A percentile compares a stretch with the other conserved stretches of the same genome.
Conservation (phyloP, 2,329 filamentous ascomycete genomes). For the Chaetomium sp. region DNA sequence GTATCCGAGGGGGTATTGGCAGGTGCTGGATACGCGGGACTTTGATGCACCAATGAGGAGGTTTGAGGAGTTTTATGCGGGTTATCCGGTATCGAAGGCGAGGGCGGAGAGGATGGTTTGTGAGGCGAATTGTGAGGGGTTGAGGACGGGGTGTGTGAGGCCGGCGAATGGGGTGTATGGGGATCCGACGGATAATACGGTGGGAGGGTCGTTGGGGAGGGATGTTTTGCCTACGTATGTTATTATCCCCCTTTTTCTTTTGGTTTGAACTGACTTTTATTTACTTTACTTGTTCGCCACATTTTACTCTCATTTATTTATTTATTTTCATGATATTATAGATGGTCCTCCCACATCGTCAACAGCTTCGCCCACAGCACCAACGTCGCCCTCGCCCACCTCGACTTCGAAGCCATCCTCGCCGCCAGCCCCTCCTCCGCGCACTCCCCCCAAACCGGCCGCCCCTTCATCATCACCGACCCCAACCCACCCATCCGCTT, state of each 20-base stretch:
- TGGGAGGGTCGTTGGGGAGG: slow-evolving; percentile 36
- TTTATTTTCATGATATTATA: slow-evolving; percentile 12
- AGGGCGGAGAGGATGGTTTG: slow-evolving; percentile 41
- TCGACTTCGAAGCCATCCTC: slow-evolving; percentile 37
- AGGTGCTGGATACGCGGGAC: slow-evolving; percentile 40
- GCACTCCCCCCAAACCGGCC: slow-evolving; percentile 29
- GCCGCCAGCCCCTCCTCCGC: slow-evolving; percentile 20
- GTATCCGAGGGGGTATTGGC: slow-evolving; percentile 35
- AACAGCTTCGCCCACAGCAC: slow-evolving; percentile 37
- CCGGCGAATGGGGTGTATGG: slow-evolving; percentile 49
- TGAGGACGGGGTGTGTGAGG: slow-evolving; percentile 46
- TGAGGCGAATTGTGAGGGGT: slow-evolving; percentile 24
- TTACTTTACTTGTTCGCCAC: background rate
- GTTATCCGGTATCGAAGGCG: slow-evolving; percentile 47
- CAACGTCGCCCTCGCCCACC: slow-evolving; percentile 37
- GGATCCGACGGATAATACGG: slow-evolving; percentile 41
- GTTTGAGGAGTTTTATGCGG: slow-evolving; percentile 39
- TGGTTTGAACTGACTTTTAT: background rate
- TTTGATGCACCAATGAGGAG: slow-evolving; percentile 33
- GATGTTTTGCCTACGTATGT: slow-evolving; percentile 35
- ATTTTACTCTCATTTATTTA: background rate
- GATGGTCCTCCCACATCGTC: slow-evolving; percentile 34
- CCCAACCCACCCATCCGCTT: slow-evolving; percentile 37
- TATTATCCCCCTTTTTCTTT: background rate
- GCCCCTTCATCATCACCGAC: slow-evolving; percentile 37